phyloP scores from a whole-genome alignment of 2,329 filamentous ascomycete genomes.

The Coniochaeta sp. region DNA sequence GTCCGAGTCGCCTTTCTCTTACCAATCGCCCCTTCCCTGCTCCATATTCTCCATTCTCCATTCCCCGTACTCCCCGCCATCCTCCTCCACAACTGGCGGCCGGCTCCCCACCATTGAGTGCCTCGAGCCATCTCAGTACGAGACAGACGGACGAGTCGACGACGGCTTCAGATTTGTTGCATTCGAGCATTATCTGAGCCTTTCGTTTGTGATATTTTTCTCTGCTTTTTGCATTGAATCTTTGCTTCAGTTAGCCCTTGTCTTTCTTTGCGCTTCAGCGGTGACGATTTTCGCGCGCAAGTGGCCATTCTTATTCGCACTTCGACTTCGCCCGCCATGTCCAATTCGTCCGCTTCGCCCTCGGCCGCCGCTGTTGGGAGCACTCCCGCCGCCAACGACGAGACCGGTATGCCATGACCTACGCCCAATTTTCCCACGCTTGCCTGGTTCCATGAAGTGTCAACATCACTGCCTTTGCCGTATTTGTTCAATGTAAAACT shows the following conservation, averaged over 20 bases:
- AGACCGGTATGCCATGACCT: constrained; percentile 20
- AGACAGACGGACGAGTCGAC: too few species aligned
- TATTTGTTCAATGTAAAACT: constrained; percentile 3
- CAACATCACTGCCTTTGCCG: background rate
- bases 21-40: background rate
- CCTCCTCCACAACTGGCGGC: background rate
- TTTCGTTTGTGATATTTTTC: background rate
- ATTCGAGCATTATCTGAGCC: background rate
- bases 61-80: constrained; percentile 1
- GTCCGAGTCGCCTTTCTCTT: background rate
- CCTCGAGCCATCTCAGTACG: background rate
- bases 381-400: constrained; percentile 14
- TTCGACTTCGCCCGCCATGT: constrained; percentile 12
- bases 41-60: background rate
- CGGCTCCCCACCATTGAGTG: background rate
- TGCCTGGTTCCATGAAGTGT: background rate
- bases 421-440: background rate
- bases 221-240: background rate
- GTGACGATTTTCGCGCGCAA: background rate
- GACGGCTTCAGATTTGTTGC: background rate
- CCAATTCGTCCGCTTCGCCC: constrained; percentile 16
- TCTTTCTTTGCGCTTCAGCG: background rate
- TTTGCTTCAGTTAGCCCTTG: background rate
- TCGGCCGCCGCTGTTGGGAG: constrained; percentile 11
- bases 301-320: too few species aligned